Conservation (phyloP, 2,329 filamentous ascomycete genomes). For the Helotiales sp. region DNA sequence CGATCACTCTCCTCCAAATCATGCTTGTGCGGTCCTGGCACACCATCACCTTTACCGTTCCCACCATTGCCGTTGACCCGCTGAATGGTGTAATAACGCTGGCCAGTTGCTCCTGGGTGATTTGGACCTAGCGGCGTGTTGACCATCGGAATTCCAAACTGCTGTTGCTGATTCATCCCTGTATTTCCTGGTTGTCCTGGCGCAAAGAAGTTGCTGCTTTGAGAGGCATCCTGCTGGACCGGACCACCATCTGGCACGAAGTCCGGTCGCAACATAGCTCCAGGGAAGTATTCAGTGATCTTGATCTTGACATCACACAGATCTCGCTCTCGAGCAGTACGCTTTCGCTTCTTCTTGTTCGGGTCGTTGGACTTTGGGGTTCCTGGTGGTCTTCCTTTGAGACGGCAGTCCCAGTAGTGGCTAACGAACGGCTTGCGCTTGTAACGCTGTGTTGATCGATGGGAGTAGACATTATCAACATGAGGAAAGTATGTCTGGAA, state of each 20-base stretch:
- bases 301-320: conserved; percentile 88
- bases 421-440: conserved; percentile 82
- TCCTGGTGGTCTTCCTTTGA: conserved; percentile 77
- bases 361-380: conserved; percentile 79
- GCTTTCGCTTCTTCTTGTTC: conserved; percentile 79
- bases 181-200: conserved; percentile 25
- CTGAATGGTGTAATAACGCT: conserved; percentile 72
- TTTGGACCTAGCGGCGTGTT: conserved; percentile 40
- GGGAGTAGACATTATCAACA: conserved; percentile 82
- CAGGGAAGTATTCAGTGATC: conserved; percentile 75
- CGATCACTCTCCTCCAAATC: conserved; percentile 71
- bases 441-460: conserved; percentile 77
- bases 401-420: conserved; percentile 82
- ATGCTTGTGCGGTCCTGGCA: conserved; percentile 74
- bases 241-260: conserved; percentile 33
- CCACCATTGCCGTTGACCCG: conserved; percentile 75
- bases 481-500: conserved; percentile 82
- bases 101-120: conserved; percentile 49
- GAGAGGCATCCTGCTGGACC: conserved; percentile 21
- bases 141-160: conserved; percentile 45
- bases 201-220: conserved; percentile 34
- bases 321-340: conserved; percentile 71
- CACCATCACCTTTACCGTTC: conserved; percentile 69
- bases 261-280: conserved; percentile 39
- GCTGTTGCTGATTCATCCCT: conserved; percentile 27